phyloP scores from a whole-genome alignment of 495 filamentous ascomycete species.

The Umbilicaria muhlenbergii region DNA sequence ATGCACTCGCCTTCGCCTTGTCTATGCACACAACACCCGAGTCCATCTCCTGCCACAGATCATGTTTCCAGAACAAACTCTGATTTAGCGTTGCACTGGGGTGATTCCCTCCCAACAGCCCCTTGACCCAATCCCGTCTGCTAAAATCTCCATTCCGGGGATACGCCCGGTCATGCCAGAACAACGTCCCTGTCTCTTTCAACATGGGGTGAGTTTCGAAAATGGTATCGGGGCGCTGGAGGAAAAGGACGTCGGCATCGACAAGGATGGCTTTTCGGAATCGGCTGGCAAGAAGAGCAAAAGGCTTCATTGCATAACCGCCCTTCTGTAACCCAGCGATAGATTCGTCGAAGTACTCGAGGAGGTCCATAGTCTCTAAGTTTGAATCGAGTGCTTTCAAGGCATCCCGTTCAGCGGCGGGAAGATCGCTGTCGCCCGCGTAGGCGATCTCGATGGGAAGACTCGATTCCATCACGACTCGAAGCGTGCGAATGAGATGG shows the following conservation, averaged over 20 bases:
- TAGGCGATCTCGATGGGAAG: slow-evolving; percentile 13
- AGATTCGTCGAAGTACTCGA: slow-evolving; percentile 7
- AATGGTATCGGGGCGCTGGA: slow-evolving; percentile 10
- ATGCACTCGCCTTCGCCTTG: not conserved
- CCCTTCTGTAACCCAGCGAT: not conserved
- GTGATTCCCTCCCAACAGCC: not conserved
- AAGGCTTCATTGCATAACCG: slow-evolving; percentile 19
- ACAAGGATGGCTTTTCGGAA: slow-evolving; percentile 19
- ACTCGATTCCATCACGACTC: slow-evolving; percentile 4
- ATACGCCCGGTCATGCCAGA: slow-evolving; percentile 17
- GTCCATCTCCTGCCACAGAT: slow-evolving; percentile 1
- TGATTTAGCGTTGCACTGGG: not conserved
- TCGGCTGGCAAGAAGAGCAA: slow-evolving; percentile 15
- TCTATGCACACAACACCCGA: slow-evolving; percentile 2
- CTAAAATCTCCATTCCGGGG: not conserved
- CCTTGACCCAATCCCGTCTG: not conserved
- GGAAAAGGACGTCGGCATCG: slow-evolving; percentile 18
- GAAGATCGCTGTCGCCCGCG: slow-evolving; percentile 10
- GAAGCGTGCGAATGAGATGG: slow-evolving; percentile 8
- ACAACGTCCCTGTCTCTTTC: slow-evolving; percentile 12
- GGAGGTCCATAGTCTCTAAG: slow-evolving; percentile 4
- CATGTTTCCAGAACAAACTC: not conserved
- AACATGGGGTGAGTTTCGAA: slow-evolving; percentile 6
- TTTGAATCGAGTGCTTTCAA: slow-evolving; percentile 1
- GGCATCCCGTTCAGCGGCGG: slow-evolving; percentile 1